phyloP scores from a whole-genome alignment of 805 yeast genomes.

The Wickerhamiella bombiphila region DNA sequence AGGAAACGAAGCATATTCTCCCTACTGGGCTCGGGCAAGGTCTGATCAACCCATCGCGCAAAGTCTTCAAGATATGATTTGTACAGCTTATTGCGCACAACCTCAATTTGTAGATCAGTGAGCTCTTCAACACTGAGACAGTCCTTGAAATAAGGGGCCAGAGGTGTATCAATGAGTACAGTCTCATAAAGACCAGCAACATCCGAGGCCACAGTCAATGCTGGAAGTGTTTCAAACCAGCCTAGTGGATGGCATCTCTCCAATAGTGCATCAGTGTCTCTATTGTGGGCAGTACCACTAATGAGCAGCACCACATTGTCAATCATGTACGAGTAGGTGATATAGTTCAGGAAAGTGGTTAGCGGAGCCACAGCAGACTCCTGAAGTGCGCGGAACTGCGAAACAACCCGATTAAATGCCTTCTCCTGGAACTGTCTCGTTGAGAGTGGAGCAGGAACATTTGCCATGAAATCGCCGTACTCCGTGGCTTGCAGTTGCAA shows the following conservation, averaged over 20 bases:
- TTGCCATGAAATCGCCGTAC: slow-evolving; percentile 78
- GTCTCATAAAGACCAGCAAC: slow-evolving; percentile 84
- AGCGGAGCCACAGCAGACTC: slow-evolving; percentile 72
- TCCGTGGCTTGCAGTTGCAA: slow-evolving; percentile 91
- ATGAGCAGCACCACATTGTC: slow-evolving; percentile 93
- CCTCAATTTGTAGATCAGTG: slow-evolving; percentile 91
- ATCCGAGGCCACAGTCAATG: slow-evolving; percentile 87
- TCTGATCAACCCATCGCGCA: slow-evolving; percentile 40
- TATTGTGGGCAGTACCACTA: slow-evolving; percentile 90
- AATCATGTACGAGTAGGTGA: slow-evolving; percentile 95
- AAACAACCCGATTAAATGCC: slow-evolving; percentile 57
- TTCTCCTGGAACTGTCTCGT: slow-evolving; percentile 76
- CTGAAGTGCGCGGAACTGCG: slow-evolving; percentile 73
- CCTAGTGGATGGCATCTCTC: slow-evolving; percentile 93
- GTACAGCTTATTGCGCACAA: slow-evolving; percentile 80
- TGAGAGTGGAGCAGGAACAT: slow-evolving; percentile 67
- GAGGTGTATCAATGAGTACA: slow-evolving; percentile 89
- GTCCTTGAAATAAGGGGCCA: slow-evolving; percentile 90
- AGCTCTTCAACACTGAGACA: slow-evolving; percentile 67
- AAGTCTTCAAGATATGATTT: slow-evolving; percentile 89
- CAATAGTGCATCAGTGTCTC: slow-evolving; percentile 78
- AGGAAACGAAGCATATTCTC: slow-evolving; percentile 69
- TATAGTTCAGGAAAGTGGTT: slow-evolving; percentile 74
- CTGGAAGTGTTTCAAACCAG: slow-evolving; percentile 96
- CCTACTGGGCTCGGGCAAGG: slow-evolving; percentile 59